Evolutionary conservation across 1,139 yeast genomes (phyloP).

Genomic region (Geotrichum klebahnii): DNA sequence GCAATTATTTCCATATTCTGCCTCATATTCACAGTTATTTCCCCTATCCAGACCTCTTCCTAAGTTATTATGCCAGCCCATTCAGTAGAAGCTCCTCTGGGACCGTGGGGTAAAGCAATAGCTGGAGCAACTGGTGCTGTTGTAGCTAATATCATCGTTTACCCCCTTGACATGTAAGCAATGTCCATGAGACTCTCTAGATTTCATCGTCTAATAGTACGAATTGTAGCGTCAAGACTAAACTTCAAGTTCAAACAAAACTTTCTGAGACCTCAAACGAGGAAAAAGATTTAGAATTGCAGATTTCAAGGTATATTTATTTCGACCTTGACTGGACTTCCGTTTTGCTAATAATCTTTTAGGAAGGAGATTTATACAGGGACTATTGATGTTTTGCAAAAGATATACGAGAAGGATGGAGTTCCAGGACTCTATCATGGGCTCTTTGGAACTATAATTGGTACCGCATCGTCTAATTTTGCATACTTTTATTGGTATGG

Average conservation of each 20-base stretch:
- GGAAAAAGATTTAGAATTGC: slow-evolving; percentile 4
- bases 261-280: background rate
- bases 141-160: slow-evolving; percentile 76
- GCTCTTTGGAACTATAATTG: slow-evolving; percentile 61
- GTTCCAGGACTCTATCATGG: slow-evolving; percentile 75
- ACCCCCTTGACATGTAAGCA: slow-evolving; percentile 70
- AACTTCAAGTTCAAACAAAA: slow-evolving; percentile 55
- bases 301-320: slow-evolving; percentile 13
- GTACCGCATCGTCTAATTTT: slow-evolving; percentile 76
- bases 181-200: background rate
- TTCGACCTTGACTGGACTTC: background rate
- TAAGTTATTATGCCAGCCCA: slow-evolving; percentile 25
- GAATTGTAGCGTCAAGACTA: slow-evolving; percentile 51
- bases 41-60: background rate
- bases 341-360: background rate
- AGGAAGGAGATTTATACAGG: slow-evolving; percentile 47
- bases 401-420: slow-evolving; percentile 59
- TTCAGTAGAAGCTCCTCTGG: slow-evolving; percentile 32
- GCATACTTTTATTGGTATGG: slow-evolving; percentile 87
- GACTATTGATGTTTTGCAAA: slow-evolving; percentile 58
- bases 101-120: slow-evolving; percentile 67
- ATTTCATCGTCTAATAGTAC: background rate
- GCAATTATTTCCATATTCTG: too few relatives aligned
- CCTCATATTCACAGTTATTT: background rate
- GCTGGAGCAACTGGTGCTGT: slow-evolving; percentile 85